These are phyloP conservation scores for Curvularia verruculosa DNA, from an alignment of 2,329 filamentous ascomycete genomes.

Conservation along the genomic window DNA sequence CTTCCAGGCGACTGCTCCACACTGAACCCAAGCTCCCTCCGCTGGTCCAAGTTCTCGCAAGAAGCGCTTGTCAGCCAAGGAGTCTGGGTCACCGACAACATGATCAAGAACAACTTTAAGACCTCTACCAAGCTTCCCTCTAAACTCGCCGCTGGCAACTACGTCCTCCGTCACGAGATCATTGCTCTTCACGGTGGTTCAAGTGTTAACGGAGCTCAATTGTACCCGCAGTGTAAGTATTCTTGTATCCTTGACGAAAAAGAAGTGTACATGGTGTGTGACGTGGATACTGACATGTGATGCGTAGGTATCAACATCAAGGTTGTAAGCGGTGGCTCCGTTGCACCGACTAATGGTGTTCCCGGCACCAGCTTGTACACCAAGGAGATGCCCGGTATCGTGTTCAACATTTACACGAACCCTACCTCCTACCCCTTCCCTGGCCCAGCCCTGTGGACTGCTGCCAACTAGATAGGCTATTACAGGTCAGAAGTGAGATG, in stretches of 20 bases:
- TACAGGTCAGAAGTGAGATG: not conserved
- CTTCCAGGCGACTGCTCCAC: conserved; percentile 41
- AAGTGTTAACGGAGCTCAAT: conserved; percentile 57
- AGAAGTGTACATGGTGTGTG: not conserved
- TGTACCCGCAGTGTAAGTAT: conserved; percentile 57
- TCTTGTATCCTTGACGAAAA: not conserved
- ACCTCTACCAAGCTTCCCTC: conserved; percentile 52
- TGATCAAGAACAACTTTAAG: conserved; percentile 56
- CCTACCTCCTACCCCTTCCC: conserved; percentile 46
- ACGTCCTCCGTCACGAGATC: conserved; percentile 62
- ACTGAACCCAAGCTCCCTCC: conserved; percentile 29
- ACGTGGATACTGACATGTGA: not conserved
- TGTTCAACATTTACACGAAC: conserved; percentile 48
- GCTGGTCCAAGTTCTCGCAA: conserved; percentile 47
- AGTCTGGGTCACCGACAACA: conserved; percentile 44
- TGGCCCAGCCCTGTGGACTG: conserved; percentile 46
- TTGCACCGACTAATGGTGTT: conserved; percentile 46
- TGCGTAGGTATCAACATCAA: conserved; percentile 38
- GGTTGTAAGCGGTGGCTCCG: conserved; percentile 54
- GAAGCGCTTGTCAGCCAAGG: conserved; percentile 33
- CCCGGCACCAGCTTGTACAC: conserved; percentile 52
- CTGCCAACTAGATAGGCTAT: conserved; percentile 30
- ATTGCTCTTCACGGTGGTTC: conserved; percentile 56
- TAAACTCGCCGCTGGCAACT: conserved; percentile 55
- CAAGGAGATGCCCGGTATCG: conserved; percentile 52